A percentile compares a stretch with the other conserved stretches of the same genome.
Conservation (phyloP, 2,329 filamentous ascomycete species). For the Epichloe typhina region DNA sequence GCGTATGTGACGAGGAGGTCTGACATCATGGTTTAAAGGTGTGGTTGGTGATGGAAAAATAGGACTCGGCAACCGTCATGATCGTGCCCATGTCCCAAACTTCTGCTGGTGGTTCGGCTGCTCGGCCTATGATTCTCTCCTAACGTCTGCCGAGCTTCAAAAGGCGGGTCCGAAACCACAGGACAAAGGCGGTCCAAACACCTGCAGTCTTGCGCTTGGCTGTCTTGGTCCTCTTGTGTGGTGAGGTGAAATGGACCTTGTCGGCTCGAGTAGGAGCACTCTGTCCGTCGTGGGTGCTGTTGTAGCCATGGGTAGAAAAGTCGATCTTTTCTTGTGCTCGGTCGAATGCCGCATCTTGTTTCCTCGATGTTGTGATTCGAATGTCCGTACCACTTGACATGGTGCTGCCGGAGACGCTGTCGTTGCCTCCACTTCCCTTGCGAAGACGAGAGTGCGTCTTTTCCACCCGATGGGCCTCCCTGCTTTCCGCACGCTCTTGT, state of each 20-base stretch:
- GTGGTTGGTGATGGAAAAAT: neutral
- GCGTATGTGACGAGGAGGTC: neutral
- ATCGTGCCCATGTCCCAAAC: neutral
- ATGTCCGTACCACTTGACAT: constrained; percentile 18
- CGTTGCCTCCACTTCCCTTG: constrained; percentile 21
- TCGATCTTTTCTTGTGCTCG: constrained; percentile 29
- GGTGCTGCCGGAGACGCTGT: constrained; percentile 20
- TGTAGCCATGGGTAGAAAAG: constrained; percentile 23
- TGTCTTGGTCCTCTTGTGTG: constrained; percentile 27
- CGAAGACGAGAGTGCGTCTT: constrained; percentile 29
- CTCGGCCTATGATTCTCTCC: constrained; percentile 11
- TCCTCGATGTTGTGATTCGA: constrained; percentile 12
- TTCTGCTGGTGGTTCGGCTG: neutral
- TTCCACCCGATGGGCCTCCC: constrained; percentile 39
- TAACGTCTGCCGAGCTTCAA: constrained; percentile 28
- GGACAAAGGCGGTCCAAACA: constrained; percentile 49
- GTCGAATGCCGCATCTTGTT: constrained; percentile 14
- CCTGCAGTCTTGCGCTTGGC: constrained; percentile 48
- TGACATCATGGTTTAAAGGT: neutral
- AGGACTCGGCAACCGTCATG: neutral
- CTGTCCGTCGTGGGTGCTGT: constrained; percentile 23
- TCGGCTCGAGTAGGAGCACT: constrained; percentile 21
- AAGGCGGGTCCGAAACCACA: constrained; percentile 47
- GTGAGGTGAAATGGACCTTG: constrained; percentile 29
- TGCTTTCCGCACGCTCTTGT: constrained; percentile 44